Base-by-base conservation (phyloP, 495 filamentous ascomycete species). In the Hypoxylon cercidicola region DNA sequence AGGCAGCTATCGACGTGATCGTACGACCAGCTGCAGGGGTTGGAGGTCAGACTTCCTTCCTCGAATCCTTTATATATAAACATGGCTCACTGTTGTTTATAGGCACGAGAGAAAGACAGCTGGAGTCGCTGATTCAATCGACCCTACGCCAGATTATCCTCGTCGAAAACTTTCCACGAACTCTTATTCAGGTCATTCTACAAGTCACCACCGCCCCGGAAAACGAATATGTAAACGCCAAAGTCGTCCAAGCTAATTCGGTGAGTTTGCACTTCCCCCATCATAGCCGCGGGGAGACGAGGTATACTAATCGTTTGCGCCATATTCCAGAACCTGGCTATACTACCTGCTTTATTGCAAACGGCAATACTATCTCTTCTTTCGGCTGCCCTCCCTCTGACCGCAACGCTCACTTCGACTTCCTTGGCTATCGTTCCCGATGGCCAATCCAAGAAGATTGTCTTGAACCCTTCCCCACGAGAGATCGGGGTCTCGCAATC, bases 1-100 rank as follows among this genome's bases (percentile, higher is more conserved):
- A 97, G 78, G 91, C 95, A 20, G 88, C 87, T 49, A 79, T 99
- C 53, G 95, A 98, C 74, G 90, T 98, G 28, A 88, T 93, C 73
- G 86, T 99, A 65, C 88, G 94, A 73, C 93, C 93, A 30, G 88
- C 89, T 39, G 84, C 84, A 60, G 93, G 93, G 48, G 89, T 96
- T 56, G 93, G 91, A 79, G 89, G 95, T 89, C 78, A 76, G 68
- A 74, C 49, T 70, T 64, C 78, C 50, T 70, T 75, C 32, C 78
- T 44, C 71, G 71, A 50, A 11, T 56, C 53, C 7, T 28, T 48
- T 30, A 43, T 43, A 43, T 79, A 75, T 58, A 71, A 75, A 56
- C 72, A 74, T 51, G 19, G 75, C 81, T 65, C 77, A 81, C 51
- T 70, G 52, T 75, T 57, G 25, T 32, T 46, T 69, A 43, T 78